A percentile compares a stretch with the other conserved stretches of the same genome.
phyloP scores from a whole-genome alignment of 257 asterid genomes.

The Plantago elongata region DNA sequence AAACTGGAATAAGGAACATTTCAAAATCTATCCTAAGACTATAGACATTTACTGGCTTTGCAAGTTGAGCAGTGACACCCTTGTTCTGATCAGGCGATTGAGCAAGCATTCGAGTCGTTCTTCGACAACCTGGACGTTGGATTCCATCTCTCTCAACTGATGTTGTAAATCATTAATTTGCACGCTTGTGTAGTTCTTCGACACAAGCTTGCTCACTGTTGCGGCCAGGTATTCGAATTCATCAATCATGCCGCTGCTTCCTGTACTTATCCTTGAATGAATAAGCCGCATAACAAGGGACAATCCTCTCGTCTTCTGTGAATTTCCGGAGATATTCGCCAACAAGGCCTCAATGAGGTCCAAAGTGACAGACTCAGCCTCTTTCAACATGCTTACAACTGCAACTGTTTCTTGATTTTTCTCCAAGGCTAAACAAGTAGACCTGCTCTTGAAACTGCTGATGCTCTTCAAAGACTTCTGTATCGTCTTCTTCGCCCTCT shows the following conservation, averaged over 20 bases:
- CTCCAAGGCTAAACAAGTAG: constrained; percentile 15
- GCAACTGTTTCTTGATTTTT: constrained; percentile 28
- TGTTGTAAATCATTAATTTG: constrained; percentile 19
- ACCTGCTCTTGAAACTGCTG: constrained; percentile 17
- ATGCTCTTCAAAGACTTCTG: constrained; percentile 17
- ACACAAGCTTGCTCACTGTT: constrained; percentile 23
- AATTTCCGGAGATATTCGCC: constrained; percentile 21
- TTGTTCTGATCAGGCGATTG: constrained; percentile 34
- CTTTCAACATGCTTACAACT: constrained; percentile 28
- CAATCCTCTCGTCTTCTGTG: constrained; percentile 25
- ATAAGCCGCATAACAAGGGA: constrained; percentile 31
- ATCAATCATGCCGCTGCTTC: neutral
- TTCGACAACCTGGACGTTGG: constrained; percentile 22
- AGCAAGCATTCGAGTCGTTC: constrained; percentile 28
- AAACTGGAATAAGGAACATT: neutral
- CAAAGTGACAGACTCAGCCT: constrained; percentile 29
- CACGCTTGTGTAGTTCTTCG: constrained; percentile 2
- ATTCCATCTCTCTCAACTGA: constrained; percentile 27
- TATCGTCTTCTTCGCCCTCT: constrained; percentile 25
- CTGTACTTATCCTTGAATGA: neutral
- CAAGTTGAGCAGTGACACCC: constrained; percentile 39
- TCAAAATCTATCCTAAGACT: neutral
- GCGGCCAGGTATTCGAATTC: constrained; percentile 29
- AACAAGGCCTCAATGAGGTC: constrained; percentile 29
- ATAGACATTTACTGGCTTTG: constrained; percentile 19